These are phyloP conservation scores for Naegleria gruberi DNA, from an alignment of 208 protist genomes.

Conservation along the genomic window DNA sequence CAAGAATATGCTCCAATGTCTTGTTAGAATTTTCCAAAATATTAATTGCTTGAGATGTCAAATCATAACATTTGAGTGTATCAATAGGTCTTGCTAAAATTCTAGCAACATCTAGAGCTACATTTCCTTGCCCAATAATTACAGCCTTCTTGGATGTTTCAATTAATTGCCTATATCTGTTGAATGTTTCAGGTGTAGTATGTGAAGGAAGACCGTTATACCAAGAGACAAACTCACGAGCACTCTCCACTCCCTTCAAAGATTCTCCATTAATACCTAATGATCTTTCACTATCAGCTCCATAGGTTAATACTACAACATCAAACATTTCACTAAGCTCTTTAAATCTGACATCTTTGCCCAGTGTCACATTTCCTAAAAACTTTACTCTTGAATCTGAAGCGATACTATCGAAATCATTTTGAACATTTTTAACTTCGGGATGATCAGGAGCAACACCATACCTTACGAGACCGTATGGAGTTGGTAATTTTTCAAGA, in stretches of 20 bases:
- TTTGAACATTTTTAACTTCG: conserved; percentile 88
- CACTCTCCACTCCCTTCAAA: conserved; percentile 56
- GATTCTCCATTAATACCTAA: conserved; percentile 65
- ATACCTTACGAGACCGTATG: conserved; percentile 90
- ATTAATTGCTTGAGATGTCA: conserved; percentile 63
- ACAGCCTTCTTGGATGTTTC: conserved; percentile 15
- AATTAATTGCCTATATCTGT: conserved; percentile 3
- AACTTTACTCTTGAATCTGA: conserved; percentile 34
- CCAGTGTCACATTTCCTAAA: conserved; percentile 79
- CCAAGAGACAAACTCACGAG: conserved; percentile 81
- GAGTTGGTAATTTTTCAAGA: conserved; percentile 81
- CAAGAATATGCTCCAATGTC: conserved; percentile 11
- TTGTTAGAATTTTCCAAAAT: conserved; percentile 61
- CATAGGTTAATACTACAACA: conserved; percentile 82
- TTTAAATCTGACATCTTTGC: conserved; percentile 58
- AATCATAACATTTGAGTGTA: conserved; percentile 74
- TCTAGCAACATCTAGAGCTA: conserved; percentile 84
- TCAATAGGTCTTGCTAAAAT: conserved; percentile 63
- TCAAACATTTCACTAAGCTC: conserved; percentile 68
- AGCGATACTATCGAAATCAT: conserved; percentile 69
- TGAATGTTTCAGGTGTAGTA: conserved; percentile 47
- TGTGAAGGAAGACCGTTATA: conserved; percentile 88
- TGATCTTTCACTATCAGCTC: conserved; percentile 56
- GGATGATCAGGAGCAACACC: conserved; percentile 93
- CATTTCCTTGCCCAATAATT: conserved; percentile 87